phyloP scores from a whole-genome alignment of 2,329 filamentous ascomycete genomes.

The Penicillium psychrosexuale region DNA sequence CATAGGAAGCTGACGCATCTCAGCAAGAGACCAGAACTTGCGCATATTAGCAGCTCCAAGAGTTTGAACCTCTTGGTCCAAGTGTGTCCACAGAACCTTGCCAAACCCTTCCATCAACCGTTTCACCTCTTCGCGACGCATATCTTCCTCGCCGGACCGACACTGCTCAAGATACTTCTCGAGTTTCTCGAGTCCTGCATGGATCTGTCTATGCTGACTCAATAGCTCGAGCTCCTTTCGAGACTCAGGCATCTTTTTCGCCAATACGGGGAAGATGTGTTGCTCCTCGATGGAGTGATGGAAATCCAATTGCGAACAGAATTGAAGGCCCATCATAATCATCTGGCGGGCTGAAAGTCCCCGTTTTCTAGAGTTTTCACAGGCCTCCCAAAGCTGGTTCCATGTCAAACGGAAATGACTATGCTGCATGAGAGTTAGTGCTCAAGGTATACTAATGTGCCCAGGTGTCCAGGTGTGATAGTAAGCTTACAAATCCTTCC shows the following conservation, averaged over 20 bases:
- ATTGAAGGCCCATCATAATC: constrained; percentile 64
- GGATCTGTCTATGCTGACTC: constrained; percentile 74
- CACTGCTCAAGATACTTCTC: constrained; percentile 64
- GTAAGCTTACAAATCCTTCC: constrained; percentile 62
- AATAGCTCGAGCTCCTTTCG: constrained; percentile 62
- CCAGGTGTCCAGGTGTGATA: background rate
- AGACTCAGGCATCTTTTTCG: constrained; percentile 76
- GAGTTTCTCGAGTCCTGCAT: constrained; percentile 67
- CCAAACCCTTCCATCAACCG: constrained; percentile 74
- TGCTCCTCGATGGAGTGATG: constrained; percentile 84
- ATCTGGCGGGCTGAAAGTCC: constrained; percentile 68
- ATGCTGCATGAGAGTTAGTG: constrained; percentile 53
- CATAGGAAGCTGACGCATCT: constrained; percentile 70
- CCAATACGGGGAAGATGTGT: constrained; percentile 75
- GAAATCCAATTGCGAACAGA: constrained; percentile 65
- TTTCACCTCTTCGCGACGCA: constrained; percentile 60
- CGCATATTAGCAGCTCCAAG: constrained; percentile 85
- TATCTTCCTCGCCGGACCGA: constrained; percentile 59
- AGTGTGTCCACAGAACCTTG: constrained; percentile 72
- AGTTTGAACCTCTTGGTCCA: constrained; percentile 78
- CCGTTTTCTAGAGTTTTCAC: constrained; percentile 53
- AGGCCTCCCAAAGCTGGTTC: constrained; percentile 67
- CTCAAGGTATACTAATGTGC: background rate
- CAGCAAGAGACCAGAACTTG: constrained; percentile 72
- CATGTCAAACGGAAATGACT: constrained; percentile 72